A percentile compares a stretch with the other conserved stretches of the same genome.
Conservation (phyloP, 202 grass and related monocot species). For the Digitaria exilis region DNA sequence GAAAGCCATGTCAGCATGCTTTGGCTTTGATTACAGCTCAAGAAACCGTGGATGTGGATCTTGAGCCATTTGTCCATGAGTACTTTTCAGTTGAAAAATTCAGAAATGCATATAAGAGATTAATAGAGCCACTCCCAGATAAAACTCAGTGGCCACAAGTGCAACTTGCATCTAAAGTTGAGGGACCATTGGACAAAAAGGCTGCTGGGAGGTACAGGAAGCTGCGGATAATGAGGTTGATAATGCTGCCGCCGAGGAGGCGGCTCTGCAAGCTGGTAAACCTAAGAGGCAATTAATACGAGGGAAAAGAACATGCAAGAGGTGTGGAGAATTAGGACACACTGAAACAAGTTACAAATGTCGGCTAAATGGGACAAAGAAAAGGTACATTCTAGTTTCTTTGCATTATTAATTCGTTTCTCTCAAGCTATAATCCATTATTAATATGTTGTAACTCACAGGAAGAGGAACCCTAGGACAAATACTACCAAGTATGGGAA, state of each 20-base stretch:
- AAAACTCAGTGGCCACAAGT: neutral
- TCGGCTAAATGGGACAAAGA: neutral
- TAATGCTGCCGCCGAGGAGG: neutral
- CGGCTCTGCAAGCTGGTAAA: neutral
- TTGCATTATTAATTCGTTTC: no score
- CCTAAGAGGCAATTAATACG: neutral
- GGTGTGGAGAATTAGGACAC: neutral
- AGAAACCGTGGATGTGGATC: neutral
- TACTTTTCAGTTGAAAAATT: neutral
- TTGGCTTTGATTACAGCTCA: no score
- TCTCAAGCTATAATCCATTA: no score
- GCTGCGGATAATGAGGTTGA: neutral
- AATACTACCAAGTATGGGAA: no score
- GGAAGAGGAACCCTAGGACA: no score
- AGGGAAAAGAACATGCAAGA: neutral
- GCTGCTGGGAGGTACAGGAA: neutral
- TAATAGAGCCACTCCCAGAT: neutral
- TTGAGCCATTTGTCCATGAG: neutral
- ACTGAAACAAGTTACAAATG: neutral
- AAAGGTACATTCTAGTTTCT: no score
- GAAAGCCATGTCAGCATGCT: no score
- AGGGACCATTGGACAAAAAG: neutral
- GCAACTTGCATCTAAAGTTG: neutral
- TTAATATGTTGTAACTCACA: no score
- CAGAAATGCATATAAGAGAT: neutral